Percentiles rank a stretch among this genome's conserved stretches.
Evolutionary conservation across 1,284 basidiomycete genomes (phyloP).

Genomic region (Cryptococcus maquisensis): DNA sequence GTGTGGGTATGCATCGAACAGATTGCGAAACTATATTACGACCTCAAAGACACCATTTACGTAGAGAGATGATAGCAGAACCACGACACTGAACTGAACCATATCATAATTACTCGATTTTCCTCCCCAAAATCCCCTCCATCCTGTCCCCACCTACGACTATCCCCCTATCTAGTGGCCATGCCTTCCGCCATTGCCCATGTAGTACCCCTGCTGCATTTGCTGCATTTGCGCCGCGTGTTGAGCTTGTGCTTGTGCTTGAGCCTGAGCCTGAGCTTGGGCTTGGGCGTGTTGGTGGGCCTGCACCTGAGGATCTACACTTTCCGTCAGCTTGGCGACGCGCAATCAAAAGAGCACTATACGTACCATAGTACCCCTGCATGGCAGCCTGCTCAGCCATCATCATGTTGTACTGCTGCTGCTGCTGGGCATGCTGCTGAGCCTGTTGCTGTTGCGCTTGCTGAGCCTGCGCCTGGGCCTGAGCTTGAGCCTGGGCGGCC

Average conservation of each 20-base stretch:
- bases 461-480: conserved; percentile 41
- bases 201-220: conserved; percentile 30
- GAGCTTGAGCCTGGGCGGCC: conserved; percentile 49
- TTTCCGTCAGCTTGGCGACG: background rate
- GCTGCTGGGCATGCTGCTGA: conserved; percentile 38
- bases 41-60: too few relatives aligned
- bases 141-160: too few relatives aligned
- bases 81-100: background rate
- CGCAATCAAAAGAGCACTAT: background rate
- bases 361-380: conserved; percentile 39
- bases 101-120: background rate
- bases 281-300: conserved; percentile 49
- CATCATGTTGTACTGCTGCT: conserved; percentile 23
- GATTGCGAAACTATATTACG: too few relatives aligned
- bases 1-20: too few relatives aligned
- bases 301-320: conserved; percentile 36
- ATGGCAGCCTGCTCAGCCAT: conserved; percentile 25
- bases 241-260: conserved; percentile 20
- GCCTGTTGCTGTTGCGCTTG: conserved; percentile 46
- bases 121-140: background rate
- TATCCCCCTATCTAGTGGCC: conserved; percentile 1
- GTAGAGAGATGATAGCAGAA: too few relatives aligned
- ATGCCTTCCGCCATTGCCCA: conserved; percentile 26
- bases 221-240: conserved; percentile 5
- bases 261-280: conserved; percentile 42